Conservation (phyloP, 2,329 filamentous ascomycete species). For the Teratosphaeria destructans region DNA sequence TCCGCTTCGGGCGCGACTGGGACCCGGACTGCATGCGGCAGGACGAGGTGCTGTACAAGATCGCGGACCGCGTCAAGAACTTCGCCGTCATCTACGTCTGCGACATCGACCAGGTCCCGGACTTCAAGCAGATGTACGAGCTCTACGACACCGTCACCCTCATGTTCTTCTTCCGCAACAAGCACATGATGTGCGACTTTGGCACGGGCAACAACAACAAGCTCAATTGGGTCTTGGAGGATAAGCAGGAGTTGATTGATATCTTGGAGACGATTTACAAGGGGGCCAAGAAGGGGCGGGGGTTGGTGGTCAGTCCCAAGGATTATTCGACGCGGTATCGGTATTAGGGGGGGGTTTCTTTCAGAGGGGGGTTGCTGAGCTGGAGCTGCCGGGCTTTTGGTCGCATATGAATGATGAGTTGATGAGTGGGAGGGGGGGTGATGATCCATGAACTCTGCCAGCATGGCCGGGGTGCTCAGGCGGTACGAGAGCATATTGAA, state of each 20-base stretch:
- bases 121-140: conserved; percentile 93
- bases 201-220: conserved; percentile 99
- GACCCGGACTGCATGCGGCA: conserved; percentile 73
- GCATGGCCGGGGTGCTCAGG: too few relatives aligned
- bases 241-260: conserved; percentile 97
- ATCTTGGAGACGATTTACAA: conserved; percentile 97
- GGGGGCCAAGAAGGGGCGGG: conserved; percentile 94
- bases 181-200: conserved; percentile 98
- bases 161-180: conserved; percentile 98
- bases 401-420: too few relatives aligned
- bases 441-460: too few relatives aligned
- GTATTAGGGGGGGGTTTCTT: conserved; percentile 36
- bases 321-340: conserved; percentile 63
- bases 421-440: too few relatives aligned
- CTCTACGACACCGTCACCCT: conserved; percentile 76
- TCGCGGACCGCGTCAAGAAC: conserved; percentile 88
- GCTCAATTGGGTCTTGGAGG: conserved; percentile 89
- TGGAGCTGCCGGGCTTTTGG: too few relatives aligned
- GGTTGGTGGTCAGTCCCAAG: conserved; percentile 94
- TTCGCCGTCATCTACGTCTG: conserved; percentile 89
- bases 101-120: conserved; percentile 80
- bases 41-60: conserved; percentile 90
- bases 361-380: too few relatives aligned
- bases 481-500: too few relatives aligned
- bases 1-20: conserved; percentile 82